phyloP scores from a whole-genome alignment of 257 asterid genomes.

The Schizonepeta tenuifolia region DNA sequence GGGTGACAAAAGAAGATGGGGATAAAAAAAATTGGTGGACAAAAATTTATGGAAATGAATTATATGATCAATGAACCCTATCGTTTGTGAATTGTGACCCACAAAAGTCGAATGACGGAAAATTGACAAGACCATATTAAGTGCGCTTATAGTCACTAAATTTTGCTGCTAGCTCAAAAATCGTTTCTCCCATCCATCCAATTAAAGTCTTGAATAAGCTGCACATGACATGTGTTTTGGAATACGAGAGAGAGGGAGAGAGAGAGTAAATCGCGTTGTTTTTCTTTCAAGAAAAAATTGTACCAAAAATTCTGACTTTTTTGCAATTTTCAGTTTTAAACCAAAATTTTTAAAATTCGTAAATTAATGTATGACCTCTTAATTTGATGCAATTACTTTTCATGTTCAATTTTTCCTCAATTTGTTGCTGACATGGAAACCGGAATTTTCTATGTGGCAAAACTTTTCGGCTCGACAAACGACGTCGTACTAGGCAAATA shows the following conservation, averaged over 20 bases:
- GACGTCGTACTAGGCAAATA: too few species aligned
- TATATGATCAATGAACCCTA: slow-evolving; percentile 20
- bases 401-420: too few species aligned
- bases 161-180: slow-evolving; percentile 17
- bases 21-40: background rate
- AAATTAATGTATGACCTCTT: too few species aligned
- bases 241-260: background rate
- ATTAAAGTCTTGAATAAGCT: slow-evolving; percentile 1
- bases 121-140: slow-evolving; percentile 34
- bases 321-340: too few species aligned
- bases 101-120: slow-evolving; percentile 18
- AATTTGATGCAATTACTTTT: too few species aligned
- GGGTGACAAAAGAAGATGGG: slow-evolving; percentile 32
- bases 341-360: too few species aligned
- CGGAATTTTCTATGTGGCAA: too few species aligned
- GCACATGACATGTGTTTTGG: background rate
- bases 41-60: background rate
- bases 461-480: too few species aligned
- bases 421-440: too few species aligned
- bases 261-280: too few species aligned
- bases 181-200: slow-evolving; percentile 27
- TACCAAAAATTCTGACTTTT: too few species aligned
- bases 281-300: too few species aligned
- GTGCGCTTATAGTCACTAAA: slow-evolving; percentile 35
- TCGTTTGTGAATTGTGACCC: slow-evolving; percentile 28